Base-by-base conservation (phyloP, 306 rosid species). In the Albizia julibrissin region DNA sequence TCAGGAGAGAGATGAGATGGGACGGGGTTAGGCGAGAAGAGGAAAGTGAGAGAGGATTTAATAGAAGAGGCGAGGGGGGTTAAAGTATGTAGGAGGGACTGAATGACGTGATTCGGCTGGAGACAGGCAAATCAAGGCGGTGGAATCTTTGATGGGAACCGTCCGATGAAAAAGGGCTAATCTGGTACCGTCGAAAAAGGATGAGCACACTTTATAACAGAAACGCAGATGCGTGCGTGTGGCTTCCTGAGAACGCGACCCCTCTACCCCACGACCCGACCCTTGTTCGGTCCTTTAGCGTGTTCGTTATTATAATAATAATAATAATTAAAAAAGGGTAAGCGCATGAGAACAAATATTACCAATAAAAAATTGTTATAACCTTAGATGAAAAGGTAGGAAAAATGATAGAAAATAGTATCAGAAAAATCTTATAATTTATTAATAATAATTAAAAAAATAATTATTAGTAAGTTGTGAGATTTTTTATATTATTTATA, bases 191-290 rank as follows among this genome's bases (percentile, higher is more conserved):
- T 69, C 19, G 34, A 69, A 42, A 24, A 69, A n/a, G 33, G 54
- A 39, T 11, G 27, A 22, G 19, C 33, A 24, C 29, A n/a, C 31
- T 21, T 9, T 4, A 22, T 10, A 65, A 65, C 42, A 2, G 21
- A 65, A 65, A 29, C 16, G 42, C 10, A 27, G 10, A n/a, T 3
- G 18, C 46, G 73, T 52, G 47, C 8, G 18, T 21, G 24, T 67
- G 52, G 70, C 79, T 78, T 74, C 68, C 42, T 61, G 33, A 8
- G 1, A 86, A 80, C 49, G 85, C 81, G 37, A 81, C 82, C 33
- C 44, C 44, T 16, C 13, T 10, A 66, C 44, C 67, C 33, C 61
- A 19, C 61, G 1, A 21, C 61, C 19, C 61, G 3, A 21, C 26
- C 34, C 18, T 0, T 5, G 0, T 10, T 26, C 67, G 11, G 34